A percentile compares a stretch with the other conserved stretches of the same genome.
Evolutionary conservation across 2,329 filamentous ascomycete genomes (phyloP).

Genomic region (Daldinia eschscholtzii): DNA sequence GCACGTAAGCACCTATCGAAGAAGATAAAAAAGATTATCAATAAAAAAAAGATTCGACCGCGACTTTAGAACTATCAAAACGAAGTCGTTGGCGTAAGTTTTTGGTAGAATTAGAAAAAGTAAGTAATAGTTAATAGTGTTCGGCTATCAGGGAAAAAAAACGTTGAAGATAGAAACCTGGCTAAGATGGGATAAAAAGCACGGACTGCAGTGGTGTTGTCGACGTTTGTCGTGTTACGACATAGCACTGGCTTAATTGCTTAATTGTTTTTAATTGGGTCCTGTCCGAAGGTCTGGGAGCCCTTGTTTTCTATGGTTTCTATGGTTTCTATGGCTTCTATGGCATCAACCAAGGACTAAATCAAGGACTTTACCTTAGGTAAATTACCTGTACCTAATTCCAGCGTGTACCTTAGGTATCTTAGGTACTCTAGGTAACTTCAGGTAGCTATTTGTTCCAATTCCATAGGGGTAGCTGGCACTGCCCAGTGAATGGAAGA

Average conservation of each 20-base stretch:
- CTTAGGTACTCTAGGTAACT: too few relatives aligned
- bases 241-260: constrained; percentile 21
- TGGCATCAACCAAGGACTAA: not conserved
- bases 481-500: not conserved
- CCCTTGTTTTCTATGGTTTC: constrained; percentile 16
- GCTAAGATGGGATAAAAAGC: constrained; percentile 35
- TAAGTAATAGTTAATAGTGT: constrained; percentile 18
- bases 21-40: constrained; percentile 24
- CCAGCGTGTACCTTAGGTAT: not conserved
- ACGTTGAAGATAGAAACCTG: constrained; percentile 41
- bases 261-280: constrained; percentile 6
- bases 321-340: not conserved
- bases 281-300: constrained; percentile 37
- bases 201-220: constrained; percentile 45
- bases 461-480: not conserved
- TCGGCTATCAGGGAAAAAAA: constrained; percentile 20
- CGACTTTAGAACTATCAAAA: constrained; percentile 18
- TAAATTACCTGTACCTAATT: too few relatives aligned
- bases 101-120: constrained; percentile 26
- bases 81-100: constrained; percentile 1
- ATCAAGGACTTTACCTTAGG: too few relatives aligned
- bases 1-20: constrained; percentile 11
- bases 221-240: constrained; percentile 46
- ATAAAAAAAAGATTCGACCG: constrained; percentile 21
- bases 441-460: not conserved